Evolutionary conservation across 129 eudicot genomes (phyloP), one percentile per base, ranked within the genome.

Genomic region (Lactuca sativa): DNA sequence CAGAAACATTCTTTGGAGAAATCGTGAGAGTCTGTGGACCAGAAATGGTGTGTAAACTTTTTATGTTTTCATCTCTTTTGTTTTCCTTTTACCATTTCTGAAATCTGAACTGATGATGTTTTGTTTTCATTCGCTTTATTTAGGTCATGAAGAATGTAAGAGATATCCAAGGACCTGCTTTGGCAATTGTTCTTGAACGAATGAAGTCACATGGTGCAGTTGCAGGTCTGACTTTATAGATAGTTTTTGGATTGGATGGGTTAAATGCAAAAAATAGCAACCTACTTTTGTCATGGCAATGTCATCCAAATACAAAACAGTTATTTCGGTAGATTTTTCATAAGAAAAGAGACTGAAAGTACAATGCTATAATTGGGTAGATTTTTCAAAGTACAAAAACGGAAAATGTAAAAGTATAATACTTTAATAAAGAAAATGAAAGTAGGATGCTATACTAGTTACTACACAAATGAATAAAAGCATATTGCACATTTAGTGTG

Each of bases 151-250:
- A 90, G 82, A 95, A 95, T 75, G 67, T 87, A 62, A 78, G 78
- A 78, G 99, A 95, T 78, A 90, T 95, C 54, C 97, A 95, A 82
- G 99, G 99, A 25, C 86, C 99, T 49, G 93, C 99, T 38, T 84
- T 95, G 77, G 88, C 91, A 67, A 82, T 95, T 80, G 91, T 95
- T 78, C 87, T 83, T 76, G 99, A 95, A 62, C 81, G 97, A 48
- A 74, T 95, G 64, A 95, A 86, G 74, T 85, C 87, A 37, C 77
- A 81, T 76, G 99, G 99, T 36, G 80, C 82, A 34, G 62, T 83
- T 74, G 86, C 85, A 72, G 96, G 96, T 87, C 59, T 83, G 70
- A 17, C 21, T 25, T 58, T 9, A 7, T 2, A 25, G 30, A 25
- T 25, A 25, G 30, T 25, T 25, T 25, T 25, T 25, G 30, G 30